Evolutionary conservation across 2,329 filamentous ascomycete genomes (phyloP), one percentile per base, ranked within the genome.

Genomic region (Epichloe aotearoae): DNA sequence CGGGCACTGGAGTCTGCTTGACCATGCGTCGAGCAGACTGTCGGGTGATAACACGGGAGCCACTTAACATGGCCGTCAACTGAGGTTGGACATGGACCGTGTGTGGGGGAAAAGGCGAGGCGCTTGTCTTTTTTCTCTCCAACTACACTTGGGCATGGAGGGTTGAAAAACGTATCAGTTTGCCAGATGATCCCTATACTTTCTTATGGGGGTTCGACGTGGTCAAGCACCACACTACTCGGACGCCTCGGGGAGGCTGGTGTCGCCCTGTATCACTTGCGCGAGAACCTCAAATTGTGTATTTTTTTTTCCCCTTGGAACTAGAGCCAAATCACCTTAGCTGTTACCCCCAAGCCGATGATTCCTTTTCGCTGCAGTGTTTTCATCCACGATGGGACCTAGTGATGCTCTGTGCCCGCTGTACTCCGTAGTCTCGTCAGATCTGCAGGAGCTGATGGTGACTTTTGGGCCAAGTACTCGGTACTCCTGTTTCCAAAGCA

Each of bases 371-470:
- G 8, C 4, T 30, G 30, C 30, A 30, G 10, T 30, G 17, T 26
- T 38, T 26, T 49, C 20, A n/a, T 44, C 6, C 10, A 36, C 40
- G 5, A 30, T 45, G 20, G 23, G 5, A 8, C 20, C 15, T 33
- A 3, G 15, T n/a, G 23, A 34, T 45, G 26, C 42, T n/a, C 26
- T 23, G 40, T 17, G 3, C 30, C 20, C 19, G 11, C 11, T 14
- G 17, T 5, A 5, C 20, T 1, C 20, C 20, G 4, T 26, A 17
- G n/a, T 46, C n/a, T 19, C 15, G 33, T 20, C 33, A 37, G 17
- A 37, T 46, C 11, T 46, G 44, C 44, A 37, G 11, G 33, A 42
- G n/a, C 11, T 50, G 48, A 34, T 50, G 48, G 41, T 45, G 48
- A 50, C 48, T 50, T 50, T n/a, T n/a, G 8, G 15, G 26, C 34